Percentiles rank a stretch among this genome's conserved stretches.
phyloP scores from a whole-genome alignment of 768 basidiomycete genomes.

The Phylloporus sp. region DNA sequence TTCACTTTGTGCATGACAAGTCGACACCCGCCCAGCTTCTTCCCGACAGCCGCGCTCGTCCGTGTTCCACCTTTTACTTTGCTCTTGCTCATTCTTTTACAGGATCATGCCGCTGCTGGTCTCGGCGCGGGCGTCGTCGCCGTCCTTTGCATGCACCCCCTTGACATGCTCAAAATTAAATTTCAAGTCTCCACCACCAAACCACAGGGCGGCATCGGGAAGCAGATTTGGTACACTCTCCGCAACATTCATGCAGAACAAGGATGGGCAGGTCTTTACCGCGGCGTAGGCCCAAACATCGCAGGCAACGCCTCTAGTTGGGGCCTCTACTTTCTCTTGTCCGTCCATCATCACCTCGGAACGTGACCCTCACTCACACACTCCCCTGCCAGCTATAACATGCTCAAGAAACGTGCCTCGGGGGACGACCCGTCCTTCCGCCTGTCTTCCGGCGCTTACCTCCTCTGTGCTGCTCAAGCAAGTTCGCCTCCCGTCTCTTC shows the following conservation, averaged over 20 bases:
- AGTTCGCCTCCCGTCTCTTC: conserved; percentile 57
- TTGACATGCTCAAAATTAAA: conserved; percentile 93
- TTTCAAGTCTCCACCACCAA: conserved; percentile 79
- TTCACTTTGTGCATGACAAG: conserved; percentile 22
- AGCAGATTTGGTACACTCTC: conserved; percentile 72
- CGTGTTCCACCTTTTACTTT: background rate
- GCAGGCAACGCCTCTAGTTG: conserved; percentile 95
- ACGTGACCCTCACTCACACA: conserved; percentile 4
- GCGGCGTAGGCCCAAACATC: conserved; percentile 86
- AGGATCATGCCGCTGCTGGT: conserved; percentile 96
- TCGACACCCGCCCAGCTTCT: conserved; percentile 37
- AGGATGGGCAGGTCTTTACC: conserved; percentile 84
- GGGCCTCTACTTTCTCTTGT: conserved; percentile 99
- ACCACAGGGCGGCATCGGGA: conserved; percentile 56
- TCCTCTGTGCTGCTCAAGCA: conserved; percentile 91
- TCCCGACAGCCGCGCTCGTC: conserved; percentile 35
- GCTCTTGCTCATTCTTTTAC: background rate
- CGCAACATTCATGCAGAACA: conserved; percentile 65
- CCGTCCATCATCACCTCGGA: conserved; percentile 14
- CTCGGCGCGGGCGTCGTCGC: conserved; percentile 89
- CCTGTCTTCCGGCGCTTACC: conserved; percentile 72
- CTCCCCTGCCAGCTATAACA: conserved; percentile 67
- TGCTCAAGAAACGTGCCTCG: conserved; percentile 78
- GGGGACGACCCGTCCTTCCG: conserved; percentile 59
- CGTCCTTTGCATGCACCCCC: conserved; percentile 93